phyloP scores from a whole-genome alignment of 1,284 basidiomycete species.

The Ganoderma meredithae region DNA sequence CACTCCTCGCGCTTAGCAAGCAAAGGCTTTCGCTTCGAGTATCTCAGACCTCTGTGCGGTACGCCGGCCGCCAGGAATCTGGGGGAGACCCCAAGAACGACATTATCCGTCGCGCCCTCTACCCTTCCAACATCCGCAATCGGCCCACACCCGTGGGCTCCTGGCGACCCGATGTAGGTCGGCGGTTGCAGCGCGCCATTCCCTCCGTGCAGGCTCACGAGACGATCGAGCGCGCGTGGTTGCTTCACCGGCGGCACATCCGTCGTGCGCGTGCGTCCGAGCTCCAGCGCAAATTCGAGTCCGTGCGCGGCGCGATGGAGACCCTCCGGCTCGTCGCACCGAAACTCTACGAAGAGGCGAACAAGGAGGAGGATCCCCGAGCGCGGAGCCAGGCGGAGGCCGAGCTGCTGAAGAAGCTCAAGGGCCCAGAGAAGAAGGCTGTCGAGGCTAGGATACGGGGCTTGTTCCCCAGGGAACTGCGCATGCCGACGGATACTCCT shows the following conservation, averaged over 20 bases:
- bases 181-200: slow-evolving; percentile 76
- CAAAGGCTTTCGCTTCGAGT: slow-evolving; percentile 41
- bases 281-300: slow-evolving; percentile 74
- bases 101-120: slow-evolving; percentile 79
- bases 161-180: slow-evolving; percentile 80
- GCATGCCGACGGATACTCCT: slow-evolving; percentile 81
- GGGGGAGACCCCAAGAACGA: slow-evolving; percentile 70
- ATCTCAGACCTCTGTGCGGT: slow-evolving; percentile 47
- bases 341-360: slow-evolving; percentile 78
- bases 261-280: slow-evolving; percentile 74
- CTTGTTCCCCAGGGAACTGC: slow-evolving; percentile 84
- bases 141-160: slow-evolving; percentile 78
- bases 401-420: slow-evolving; percentile 66
- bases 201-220: slow-evolving; percentile 90
- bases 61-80: slow-evolving; percentile 38
- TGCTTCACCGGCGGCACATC: slow-evolving; percentile 79
- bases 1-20: slow-evolving; percentile 37
- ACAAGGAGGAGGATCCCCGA: slow-evolving; percentile 77
- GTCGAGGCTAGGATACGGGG: slow-evolving; percentile 83
- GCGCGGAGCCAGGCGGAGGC: slow-evolving; percentile 64
- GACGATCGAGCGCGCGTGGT: slow-evolving; percentile 93
- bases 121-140: slow-evolving; percentile 78
- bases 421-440: slow-evolving; percentile 71
- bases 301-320: slow-evolving; percentile 84
- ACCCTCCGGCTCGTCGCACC: slow-evolving; percentile 74